These are phyloP conservation scores for Alternaria metachromatica DNA, from an alignment of 2,329 filamentous ascomycete genomes.

Conservation along the genomic window DNA sequence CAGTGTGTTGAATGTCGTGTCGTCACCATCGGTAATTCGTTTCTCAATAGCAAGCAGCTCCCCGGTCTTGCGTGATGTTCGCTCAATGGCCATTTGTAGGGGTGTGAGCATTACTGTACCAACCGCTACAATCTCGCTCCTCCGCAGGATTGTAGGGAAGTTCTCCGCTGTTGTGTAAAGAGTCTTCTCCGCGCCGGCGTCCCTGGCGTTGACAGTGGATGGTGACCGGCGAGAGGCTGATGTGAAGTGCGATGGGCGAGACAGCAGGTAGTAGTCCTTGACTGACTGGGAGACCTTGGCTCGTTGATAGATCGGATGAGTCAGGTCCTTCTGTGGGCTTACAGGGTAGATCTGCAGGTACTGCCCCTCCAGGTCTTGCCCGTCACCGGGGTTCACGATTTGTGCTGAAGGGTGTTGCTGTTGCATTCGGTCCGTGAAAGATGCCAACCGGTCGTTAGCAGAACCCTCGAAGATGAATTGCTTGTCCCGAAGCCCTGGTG, in stretches of 20 bases:
- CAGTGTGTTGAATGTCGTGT: constrained; percentile 70
- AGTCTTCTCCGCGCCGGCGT: constrained; percentile 82
- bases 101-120: constrained; percentile 73
- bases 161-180: constrained; percentile 82
- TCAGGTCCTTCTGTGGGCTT: constrained; percentile 80
- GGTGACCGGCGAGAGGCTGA: constrained; percentile 75
- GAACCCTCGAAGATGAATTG: constrained; percentile 90
- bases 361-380: constrained; percentile 87
- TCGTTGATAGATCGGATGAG: constrained; percentile 85
- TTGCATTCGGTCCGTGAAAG: constrained; percentile 90
- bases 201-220: constrained; percentile 68
- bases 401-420: constrained; percentile 87
- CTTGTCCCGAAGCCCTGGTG: constrained; percentile 80
- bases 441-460: constrained; percentile 75
- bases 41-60: constrained; percentile 81
- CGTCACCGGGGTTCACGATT: constrained; percentile 72
- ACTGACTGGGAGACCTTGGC: constrained; percentile 82
- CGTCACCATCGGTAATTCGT: constrained; percentile 74
- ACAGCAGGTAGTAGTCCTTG: constrained; percentile 83
- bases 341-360: constrained; percentile 84
- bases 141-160: constrained; percentile 88
- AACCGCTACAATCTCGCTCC: constrained; percentile 80
- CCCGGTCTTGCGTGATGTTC: constrained; percentile 87
- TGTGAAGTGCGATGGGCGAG: constrained; percentile 79
- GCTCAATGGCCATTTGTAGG: constrained; percentile 87